Evolutionary conservation across 176 grass and related monocot species (phyloP), one percentile per base, ranked within the genome.

Genomic region (Musa itinerans): DNA sequence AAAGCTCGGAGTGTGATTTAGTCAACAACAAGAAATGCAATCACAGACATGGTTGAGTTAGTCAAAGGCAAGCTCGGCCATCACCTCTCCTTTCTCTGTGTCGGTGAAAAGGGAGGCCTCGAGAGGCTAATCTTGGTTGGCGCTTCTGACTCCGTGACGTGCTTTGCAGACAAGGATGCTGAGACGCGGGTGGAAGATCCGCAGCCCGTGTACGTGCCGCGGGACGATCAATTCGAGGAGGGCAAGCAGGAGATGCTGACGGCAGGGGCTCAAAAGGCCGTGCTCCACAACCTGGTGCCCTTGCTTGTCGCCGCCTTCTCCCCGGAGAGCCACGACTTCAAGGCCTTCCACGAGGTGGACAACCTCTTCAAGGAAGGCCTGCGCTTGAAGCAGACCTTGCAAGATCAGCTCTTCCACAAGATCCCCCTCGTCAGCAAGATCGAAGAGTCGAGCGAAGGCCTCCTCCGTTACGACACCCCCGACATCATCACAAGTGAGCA

Each of bases 291-390:
- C 80, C 82, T 99, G 34, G 79, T 99, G 76, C 95, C 95, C 43
- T 78, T 86, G 15, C 67, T 99, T 1, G 83, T 99, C 14, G 78
- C 76, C 50, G 87, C 88, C 11, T 65, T 94, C 5, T 87, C 79
- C 22, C 84, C 90, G 2, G 81, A 87, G 80, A 92, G 50, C 79
- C 72, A 78, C 5, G 91, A 99, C 83, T 99, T 99, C 84, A 82
- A 71, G 59, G 95, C 80, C 7, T 99, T 99, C 84, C 95, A 99
- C 51, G 95, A 99, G 67, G 78, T 99, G 1, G 90, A 99, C 86
- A 99, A 99, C 86, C 90, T 99, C 82, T 99, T 94, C 88, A 99
- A 99, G 81, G 91, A 92, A 49, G 95, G 95, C 0, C 82, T 99
- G 16, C 88, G 88, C 1, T 78, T 92, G 9, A 99, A 94, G 91